Evolutionary conservation across 202 grass and related monocot genomes (phyloP), one percentile per base, ranked within the genome.

Genomic region (Hordeum pubiflorum): DNA sequence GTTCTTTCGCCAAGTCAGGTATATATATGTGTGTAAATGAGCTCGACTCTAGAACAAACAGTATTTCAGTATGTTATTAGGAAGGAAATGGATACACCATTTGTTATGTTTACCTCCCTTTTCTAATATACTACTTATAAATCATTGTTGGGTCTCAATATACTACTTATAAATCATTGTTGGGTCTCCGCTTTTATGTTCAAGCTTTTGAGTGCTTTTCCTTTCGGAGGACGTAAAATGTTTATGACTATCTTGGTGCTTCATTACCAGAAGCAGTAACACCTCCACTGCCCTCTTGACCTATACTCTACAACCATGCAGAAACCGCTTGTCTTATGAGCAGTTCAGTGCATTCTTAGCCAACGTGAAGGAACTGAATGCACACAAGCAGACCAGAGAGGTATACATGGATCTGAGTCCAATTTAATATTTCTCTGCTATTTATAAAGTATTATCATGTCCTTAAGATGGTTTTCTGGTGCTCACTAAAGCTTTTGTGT

Each of bases 1-100:
- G 55, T 98, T 98, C 69, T 98, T 98, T 83, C 92, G 95, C 58
- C 88, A 93, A 87, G 95, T 95, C 73, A 88, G 95, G 95, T 98
- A 79, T 58, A 82, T 76, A 79, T 83, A 39, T 54, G 50, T 41
- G 61, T 59, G 29, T n/a, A 79, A 55, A 52, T 33, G 40, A 39
- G 57, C 60, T 69, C 77, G 7, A 68, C 23, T 77, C 36, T 44
- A 20, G 34, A 66, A 27, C 31, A 65, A 14, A 27, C 18, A 83
- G 3, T 58, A 41, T 73, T 78, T 63, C n/a, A 74, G 4, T 40
- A 12, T 69, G 40, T 73, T 72, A 40, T 54, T 18, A 13, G 6
- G 2, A 52, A 38, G 46, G 38, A 44, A 72, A 34, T 61, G n/a
- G 17, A 57, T 44, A 18, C 4, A 20, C 24, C 64, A 34, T 34